Evolutionary conservation across 2,329 filamentous ascomycete genomes (phyloP), one percentile per base, ranked within the genome.

Genomic region (Tolypocladium cylindrosporum): DNA sequence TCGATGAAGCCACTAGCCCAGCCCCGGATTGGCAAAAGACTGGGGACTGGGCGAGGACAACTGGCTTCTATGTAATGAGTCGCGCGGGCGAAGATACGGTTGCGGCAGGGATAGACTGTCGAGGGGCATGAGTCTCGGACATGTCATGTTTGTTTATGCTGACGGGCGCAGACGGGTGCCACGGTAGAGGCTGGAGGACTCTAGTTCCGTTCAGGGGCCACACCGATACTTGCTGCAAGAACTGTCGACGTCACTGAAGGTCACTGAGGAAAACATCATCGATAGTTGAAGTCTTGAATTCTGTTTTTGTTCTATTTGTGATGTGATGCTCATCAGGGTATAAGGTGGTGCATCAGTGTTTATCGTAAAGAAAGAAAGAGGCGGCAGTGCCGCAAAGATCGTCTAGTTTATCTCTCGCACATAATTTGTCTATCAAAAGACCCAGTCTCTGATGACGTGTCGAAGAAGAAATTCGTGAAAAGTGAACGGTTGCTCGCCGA

Each of bases 321-420:
- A 63, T 64, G 62, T 61, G 60, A 64, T 64, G 61, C 61, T 61
- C 62, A 64, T 64, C 61, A 63, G 61, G 62, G 62, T 63, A 61
- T 64, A 63, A 58, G 41, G 54, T 56, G 57, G 50, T 59, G 61
- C 62, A 64, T 62, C 58, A 61, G n/a, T 58, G 55, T 62, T 53
- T 58, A 11, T 36, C 36, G 31, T 36, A n/a, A 13, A 13, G 9
- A 43, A 55, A n/a, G 31, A 43, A 48, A 21, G 56, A 37, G 57
- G 21, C 24, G n/a, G 6, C 41, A 58, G 11, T 36, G 48, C 19
- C 19, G 9, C 16, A 52, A 52, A 3, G 10, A 52, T 37, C 19
- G 48, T 52, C 48, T 21, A 24, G 48, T 51, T 45, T 21, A 48
- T 51, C 19, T 41, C 41, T 41, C 24, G 55, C 55, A 27, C 45